Percentiles rank a stretch among this genome's conserved stretches.
Conservation (phyloP, 2,329 filamentous ascomycete genomes). For the Talaromyces funiculosus region DNA sequence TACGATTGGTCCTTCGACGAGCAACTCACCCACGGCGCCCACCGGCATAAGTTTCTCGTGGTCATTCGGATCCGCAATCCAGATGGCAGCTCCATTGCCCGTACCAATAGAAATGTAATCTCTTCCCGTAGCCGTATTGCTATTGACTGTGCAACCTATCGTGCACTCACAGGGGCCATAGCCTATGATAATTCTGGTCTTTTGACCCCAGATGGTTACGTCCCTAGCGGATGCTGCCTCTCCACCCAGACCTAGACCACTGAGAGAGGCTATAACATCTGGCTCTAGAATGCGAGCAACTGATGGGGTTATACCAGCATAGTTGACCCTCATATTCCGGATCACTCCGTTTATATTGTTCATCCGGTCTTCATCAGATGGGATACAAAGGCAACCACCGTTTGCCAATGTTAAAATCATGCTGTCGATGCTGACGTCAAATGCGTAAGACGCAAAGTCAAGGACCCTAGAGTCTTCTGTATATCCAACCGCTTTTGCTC, state of each 20-base stretch:
- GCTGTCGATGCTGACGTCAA: constrained; percentile 35
- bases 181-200: constrained; percentile 5
- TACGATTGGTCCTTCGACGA: constrained; percentile 37
- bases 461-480: constrained; percentile 38
- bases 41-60: constrained; percentile 24
- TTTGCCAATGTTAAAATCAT: constrained; percentile 18
- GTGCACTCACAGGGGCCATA: constrained; percentile 16
- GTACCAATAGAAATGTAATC: constrained; percentile 16
- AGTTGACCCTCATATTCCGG: constrained; percentile 43
- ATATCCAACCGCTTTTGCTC: constrained; percentile 49
- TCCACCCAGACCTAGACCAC: constrained; percentile 31
- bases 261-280: constrained; percentile 34
- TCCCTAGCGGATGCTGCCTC: constrained; percentile 26
- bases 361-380: constrained; percentile 40
- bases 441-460: constrained; percentile 32
- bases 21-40: constrained; percentile 37
- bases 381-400: constrained; percentile 53
- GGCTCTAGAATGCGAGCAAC: constrained; percentile 40
- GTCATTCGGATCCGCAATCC: constrained; percentile 22
- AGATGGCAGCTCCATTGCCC: constrained; percentile 14
- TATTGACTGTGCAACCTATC: constrained; percentile 23
- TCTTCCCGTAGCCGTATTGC: constrained; percentile 9
- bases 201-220: constrained; percentile 24
- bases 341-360: constrained; percentile 44
- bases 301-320: constrained; percentile 52